phyloP scores from a whole-genome alignment of 768 basidiomycete genomes.

The Filobasidium wieringae region DNA sequence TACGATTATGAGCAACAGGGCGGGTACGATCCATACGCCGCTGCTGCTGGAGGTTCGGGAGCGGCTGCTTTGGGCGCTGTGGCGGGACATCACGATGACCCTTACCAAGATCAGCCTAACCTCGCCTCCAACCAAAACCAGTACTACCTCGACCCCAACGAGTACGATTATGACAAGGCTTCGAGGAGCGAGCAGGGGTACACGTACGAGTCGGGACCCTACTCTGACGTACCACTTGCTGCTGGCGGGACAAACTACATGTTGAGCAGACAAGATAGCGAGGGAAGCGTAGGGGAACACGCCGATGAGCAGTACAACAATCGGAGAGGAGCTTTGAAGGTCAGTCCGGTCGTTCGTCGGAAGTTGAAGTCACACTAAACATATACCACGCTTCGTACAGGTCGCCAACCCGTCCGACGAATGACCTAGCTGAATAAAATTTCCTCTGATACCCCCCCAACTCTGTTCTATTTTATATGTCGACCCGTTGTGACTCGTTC shows the following conservation, averaged over 20 bases:
- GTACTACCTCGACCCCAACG: slow-evolving; percentile 17
- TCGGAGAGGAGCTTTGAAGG: slow-evolving; percentile 7
- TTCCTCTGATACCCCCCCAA: no score
- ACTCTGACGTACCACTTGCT: not conserved
- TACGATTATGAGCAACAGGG: slow-evolving; percentile 36
- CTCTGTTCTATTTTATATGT: no score
- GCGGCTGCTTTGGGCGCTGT: slow-evolving; percentile 8
- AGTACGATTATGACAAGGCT: slow-evolving; percentile 13
- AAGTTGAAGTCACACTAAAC: not conserved
- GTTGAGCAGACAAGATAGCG: not conserved
- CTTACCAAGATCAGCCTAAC: not conserved
- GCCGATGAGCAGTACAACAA: slow-evolving; percentile 2
- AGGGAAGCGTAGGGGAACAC: not conserved
- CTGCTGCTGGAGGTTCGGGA: slow-evolving; percentile 16
- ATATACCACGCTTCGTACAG: not conserved
- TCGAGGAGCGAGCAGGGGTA: slow-evolving; percentile 7
- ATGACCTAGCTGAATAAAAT: no score
- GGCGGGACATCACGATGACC: slow-evolving; percentile 8
- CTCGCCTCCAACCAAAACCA: slow-evolving; percentile 1
- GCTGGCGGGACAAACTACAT: not conserved
- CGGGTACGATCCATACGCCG: slow-evolving; percentile 34
- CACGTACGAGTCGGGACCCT: not conserved
- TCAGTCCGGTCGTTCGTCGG: not conserved
- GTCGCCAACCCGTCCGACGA: slow-evolving; percentile 17
- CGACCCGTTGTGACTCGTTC: no score